These are phyloP conservation scores for Aegilops speltoides DNA, from an alignment of 176 grass and related monocot genomes.

Conservation along the genomic window DNA sequence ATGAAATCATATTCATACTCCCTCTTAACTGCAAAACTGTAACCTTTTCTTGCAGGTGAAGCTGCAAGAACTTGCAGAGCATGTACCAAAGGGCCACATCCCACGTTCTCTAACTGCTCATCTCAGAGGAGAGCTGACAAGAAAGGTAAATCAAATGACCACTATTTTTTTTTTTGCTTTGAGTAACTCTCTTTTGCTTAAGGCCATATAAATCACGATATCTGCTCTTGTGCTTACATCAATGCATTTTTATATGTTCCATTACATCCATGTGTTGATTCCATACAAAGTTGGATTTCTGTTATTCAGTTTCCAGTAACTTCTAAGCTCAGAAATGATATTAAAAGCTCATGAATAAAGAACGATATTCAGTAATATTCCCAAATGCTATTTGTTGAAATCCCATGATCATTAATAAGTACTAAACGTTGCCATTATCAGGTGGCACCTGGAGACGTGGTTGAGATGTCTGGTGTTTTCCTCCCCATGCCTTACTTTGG, in stretches of 20 bases:
- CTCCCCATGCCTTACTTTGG: slow-evolving; percentile 96
- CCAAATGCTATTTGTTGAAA: neutral
- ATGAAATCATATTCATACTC: neutral
- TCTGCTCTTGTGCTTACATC: neutral
- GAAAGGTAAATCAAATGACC: slow-evolving; percentile 61
- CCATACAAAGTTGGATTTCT: neutral
- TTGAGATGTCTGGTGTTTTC: slow-evolving; percentile 94
- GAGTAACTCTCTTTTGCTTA: neutral
- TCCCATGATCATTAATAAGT: neutral
- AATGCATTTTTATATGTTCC: neutral
- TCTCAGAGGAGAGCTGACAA: slow-evolving; percentile 95
- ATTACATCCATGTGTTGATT: neutral
- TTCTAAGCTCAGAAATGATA: neutral
- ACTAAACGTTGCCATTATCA: slow-evolving; percentile 41
- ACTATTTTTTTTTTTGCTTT: slow-evolving; percentile 9
- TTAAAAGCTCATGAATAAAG: neutral
- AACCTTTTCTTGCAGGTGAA: slow-evolving; percentile 67
- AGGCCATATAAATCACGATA: neutral
- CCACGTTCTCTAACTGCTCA: slow-evolving; percentile 94
- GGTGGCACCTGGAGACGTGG: slow-evolving; percentile 97
- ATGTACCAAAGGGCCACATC: slow-evolving; percentile 98
- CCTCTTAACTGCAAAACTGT: slow-evolving; percentile 4
- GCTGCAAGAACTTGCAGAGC: slow-evolving; percentile 95
- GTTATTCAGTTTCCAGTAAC: neutral
- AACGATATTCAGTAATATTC: neutral